These are phyloP conservation scores for Luffa aegyptiaca DNA, from an alignment of 306 rosid species.

Conservation along the genomic window DNA sequence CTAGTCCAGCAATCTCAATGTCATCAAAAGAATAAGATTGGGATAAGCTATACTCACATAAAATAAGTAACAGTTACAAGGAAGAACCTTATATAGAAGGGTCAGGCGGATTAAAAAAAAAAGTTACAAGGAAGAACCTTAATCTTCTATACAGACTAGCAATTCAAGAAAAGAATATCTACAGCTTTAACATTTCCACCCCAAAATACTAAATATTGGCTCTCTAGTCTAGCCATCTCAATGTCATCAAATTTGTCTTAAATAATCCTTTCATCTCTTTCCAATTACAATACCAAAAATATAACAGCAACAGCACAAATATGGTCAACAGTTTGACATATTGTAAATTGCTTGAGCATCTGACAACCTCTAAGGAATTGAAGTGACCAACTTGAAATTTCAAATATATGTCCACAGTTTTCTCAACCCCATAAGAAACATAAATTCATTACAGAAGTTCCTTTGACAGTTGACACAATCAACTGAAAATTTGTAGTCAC, in stretches of 20 bases:
- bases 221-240: background rate
- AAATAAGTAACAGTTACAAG: background rate
- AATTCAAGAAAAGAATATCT: background rate
- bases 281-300: background rate
- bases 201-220: background rate
- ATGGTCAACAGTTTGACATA: background rate
- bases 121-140: background rate
- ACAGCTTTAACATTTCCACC: background rate
- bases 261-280: background rate
- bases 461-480: background rate
- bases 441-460: background rate
- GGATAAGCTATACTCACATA: background rate
- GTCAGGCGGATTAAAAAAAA: too few species aligned
- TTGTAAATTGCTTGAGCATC: background rate
- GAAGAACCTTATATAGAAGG: too few species aligned
- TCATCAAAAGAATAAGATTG: background rate
- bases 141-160: background rate
- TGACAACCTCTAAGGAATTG: background rate
- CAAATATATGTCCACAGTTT: background rate
- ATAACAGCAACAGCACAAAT: background rate
- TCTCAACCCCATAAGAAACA: background rate
- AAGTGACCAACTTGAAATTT: background rate
- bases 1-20: background rate
- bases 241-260: background rate
- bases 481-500: background rate